These are phyloP conservation scores for Helicocarpus griseus DNA, from an alignment of 2,329 filamentous ascomycete species.

Conservation along the genomic window DNA sequence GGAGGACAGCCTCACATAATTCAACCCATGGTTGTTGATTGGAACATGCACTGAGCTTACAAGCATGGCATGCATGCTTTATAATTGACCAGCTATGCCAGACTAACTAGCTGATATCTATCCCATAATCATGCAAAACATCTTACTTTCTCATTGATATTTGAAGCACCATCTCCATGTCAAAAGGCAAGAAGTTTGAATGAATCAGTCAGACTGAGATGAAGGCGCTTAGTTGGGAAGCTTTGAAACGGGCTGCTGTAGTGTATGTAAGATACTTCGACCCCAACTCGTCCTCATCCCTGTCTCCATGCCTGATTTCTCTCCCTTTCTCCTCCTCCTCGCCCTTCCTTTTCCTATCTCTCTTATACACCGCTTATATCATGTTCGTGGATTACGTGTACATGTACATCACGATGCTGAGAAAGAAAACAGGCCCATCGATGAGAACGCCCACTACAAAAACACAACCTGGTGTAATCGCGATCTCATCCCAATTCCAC, in stretches of 20 bases:
- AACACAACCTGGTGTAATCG: conserved; percentile 21
- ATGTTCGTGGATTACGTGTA: too few species aligned
- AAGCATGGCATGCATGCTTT: too few species aligned
- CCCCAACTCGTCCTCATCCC: not conserved
- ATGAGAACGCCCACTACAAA: conserved; percentile 15
- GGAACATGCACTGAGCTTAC: too few species aligned
- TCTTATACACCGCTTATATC: too few species aligned
- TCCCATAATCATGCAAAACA: not conserved
- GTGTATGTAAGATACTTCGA: not conserved
- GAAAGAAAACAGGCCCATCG: conserved; percentile 13
- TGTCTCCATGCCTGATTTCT: not conserved
- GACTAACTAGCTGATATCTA: not conserved
- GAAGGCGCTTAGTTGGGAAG: not conserved
- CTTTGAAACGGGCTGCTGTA: not conserved
- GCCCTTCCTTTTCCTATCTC: not conserved
- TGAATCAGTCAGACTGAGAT: not conserved
- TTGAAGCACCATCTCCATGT: too few species aligned
- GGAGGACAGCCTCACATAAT: too few species aligned
- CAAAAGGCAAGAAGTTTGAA: too few species aligned
- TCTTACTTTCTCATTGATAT: too few species aligned
- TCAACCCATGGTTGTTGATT: too few species aligned
- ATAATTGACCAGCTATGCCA: too few species aligned
- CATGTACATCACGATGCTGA: not conserved
- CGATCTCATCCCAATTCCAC: conserved; percentile 21
- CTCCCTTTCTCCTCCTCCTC: not conserved